Conservation (phyloP, 2,329 filamentous ascomycete genomes). For the Elsinoe ampelina region DNA sequence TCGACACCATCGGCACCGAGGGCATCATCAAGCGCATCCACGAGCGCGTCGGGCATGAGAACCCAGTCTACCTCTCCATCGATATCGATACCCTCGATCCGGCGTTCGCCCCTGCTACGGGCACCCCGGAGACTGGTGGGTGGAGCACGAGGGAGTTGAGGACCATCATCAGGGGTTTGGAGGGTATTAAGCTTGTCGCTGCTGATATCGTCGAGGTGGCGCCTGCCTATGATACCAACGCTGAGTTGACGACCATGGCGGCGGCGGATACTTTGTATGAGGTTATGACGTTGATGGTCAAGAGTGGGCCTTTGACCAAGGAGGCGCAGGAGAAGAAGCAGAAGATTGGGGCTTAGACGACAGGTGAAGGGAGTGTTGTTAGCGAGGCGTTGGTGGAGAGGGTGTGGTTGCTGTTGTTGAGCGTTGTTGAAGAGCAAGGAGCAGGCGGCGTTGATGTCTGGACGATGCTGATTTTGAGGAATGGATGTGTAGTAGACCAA, state of each 20-base stretch:
- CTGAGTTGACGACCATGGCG: conserved; percentile 60
- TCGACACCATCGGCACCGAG: conserved; percentile 57
- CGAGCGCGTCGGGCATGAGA: conserved; percentile 57
- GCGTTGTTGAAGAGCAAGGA: neutral
- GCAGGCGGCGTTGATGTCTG: conserved; percentile 6
- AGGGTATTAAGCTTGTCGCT: conserved; percentile 59
- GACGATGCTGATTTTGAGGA: too few relatives aligned
- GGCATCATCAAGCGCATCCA: conserved; percentile 73
- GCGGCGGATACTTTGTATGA: conserved; percentile 66
- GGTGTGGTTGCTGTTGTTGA: neutral
- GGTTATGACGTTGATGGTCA: conserved; percentile 74
- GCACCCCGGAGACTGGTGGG: conserved; percentile 66
- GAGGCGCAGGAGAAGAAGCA: conserved; percentile 8
- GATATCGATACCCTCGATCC: conserved; percentile 87
- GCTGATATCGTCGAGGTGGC: conserved; percentile 68
- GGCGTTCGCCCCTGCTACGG: conserved; percentile 66
- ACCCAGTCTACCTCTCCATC: conserved; percentile 71
- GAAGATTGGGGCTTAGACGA: conserved; percentile 5
- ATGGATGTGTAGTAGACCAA: too few relatives aligned
- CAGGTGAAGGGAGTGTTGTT: neutral
- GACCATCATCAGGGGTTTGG: conserved; percentile 60
- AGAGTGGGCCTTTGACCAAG: conserved; percentile 56
- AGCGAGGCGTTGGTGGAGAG: conserved; percentile 1
- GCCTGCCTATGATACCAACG: conserved; percentile 63
- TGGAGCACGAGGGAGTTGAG: conserved; percentile 66